phyloP scores from a whole-genome alignment of 768 basidiomycete species.

The Pulveroboletus sp. region DNA sequence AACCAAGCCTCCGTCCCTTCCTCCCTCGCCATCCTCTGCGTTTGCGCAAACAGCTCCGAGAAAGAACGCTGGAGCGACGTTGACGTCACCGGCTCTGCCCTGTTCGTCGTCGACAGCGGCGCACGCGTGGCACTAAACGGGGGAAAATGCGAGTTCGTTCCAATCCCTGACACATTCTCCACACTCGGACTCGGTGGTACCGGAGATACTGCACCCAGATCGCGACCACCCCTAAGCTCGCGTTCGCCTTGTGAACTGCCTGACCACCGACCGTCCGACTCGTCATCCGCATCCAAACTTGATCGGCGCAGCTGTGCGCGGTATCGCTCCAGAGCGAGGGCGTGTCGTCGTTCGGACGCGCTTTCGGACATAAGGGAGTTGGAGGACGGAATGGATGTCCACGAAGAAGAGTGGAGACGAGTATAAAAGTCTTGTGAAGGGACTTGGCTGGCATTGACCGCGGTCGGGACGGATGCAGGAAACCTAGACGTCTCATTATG shows the following conservation, averaged over 20 bases:
- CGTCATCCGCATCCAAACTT: constrained; percentile 24
- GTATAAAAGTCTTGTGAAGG: constrained; percentile 14
- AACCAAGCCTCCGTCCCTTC: constrained; percentile 11
- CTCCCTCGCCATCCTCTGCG: constrained; percentile 7
- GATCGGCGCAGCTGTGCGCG: constrained; percentile 19
- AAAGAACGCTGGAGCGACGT: constrained; percentile 17
- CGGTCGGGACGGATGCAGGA: constrained; percentile 7
- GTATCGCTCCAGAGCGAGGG: constrained; percentile 35
- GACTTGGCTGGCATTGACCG: constrained; percentile 1
- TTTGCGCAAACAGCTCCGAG: constrained; percentile 21
- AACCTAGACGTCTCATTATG: constrained; percentile 16
- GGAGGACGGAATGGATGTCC: constrained; percentile 31
- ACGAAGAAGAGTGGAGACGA: constrained; percentile 23
- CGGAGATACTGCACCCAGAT: constrained; percentile 11
- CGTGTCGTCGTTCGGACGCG: constrained; percentile 38
- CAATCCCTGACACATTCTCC: constrained; percentile 12
- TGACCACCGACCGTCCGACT: constrained; percentile 21
- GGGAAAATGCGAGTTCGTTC: constrained; percentile 8
- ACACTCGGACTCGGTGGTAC: constrained; percentile 8
- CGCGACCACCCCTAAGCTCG: constrained; percentile 9
- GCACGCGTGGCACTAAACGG: neutral
- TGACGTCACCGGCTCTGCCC: constrained; percentile 6
- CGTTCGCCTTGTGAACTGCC: constrained; percentile 15
- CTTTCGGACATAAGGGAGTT: constrained; percentile 43
- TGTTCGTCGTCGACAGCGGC: neutral